Conservation (phyloP, 2,329 filamentous ascomycete species). For the Hypoxylon sp. region DNA sequence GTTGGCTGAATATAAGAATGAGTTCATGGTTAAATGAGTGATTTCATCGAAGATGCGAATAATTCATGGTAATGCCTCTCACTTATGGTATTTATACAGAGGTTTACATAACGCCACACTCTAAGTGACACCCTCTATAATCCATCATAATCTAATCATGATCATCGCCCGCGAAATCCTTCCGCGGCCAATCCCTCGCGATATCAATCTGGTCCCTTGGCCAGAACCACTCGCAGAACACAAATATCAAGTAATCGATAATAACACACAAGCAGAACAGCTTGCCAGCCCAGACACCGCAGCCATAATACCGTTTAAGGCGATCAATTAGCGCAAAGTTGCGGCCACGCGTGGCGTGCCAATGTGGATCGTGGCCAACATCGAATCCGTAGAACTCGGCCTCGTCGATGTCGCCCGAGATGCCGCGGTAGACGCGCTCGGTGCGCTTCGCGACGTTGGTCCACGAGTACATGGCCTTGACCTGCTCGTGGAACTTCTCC, state of each 20-base stretch:
- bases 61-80: not conserved
- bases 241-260: slow-evolving; percentile 91
- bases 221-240: slow-evolving; percentile 89
- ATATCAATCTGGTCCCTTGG: slow-evolving; percentile 90
- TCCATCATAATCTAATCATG: slow-evolving; percentile 57
- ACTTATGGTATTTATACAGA: not conserved
- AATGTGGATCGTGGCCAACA: slow-evolving; percentile 71
- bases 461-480: slow-evolving; percentile 99
- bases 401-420: slow-evolving; percentile 87
- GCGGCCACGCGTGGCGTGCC: slow-evolving; percentile 79
- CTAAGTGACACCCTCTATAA: not conserved
- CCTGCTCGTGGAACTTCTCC: slow-evolving; percentile 95
- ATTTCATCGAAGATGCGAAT: not conserved
- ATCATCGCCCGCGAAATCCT: slow-evolving; percentile 59
- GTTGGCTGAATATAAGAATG: not conserved
- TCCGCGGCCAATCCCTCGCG: slow-evolving; percentile 92
- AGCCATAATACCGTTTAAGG: slow-evolving; percentile 96
- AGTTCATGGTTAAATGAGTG: not conserved
- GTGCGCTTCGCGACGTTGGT: slow-evolving; percentile 94
- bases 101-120: not conserved
- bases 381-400: slow-evolving; percentile 91
- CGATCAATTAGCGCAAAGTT: slow-evolving; percentile 95
- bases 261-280: slow-evolving; percentile 95
- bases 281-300: slow-evolving; percentile 98
- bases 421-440: slow-evolving; percentile 94